Conservation (phyloP, 768 basidiomycete species). For the Tulasnella sp. region DNA sequence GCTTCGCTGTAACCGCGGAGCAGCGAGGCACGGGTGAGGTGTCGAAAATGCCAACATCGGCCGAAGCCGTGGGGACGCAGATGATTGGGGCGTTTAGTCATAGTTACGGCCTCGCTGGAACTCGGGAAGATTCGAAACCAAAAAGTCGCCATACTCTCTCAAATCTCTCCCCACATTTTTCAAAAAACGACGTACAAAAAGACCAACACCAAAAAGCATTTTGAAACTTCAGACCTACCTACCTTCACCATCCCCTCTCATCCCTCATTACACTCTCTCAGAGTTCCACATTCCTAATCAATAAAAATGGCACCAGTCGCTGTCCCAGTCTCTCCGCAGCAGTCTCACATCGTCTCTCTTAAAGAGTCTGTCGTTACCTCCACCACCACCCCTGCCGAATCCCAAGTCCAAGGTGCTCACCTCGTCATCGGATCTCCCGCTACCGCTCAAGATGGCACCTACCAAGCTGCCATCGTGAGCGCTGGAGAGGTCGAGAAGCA, state of each 20-base stretch:
- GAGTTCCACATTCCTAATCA: not conserved
- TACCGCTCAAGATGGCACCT: conserved; percentile 74
- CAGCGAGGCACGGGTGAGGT: not conserved
- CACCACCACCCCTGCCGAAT: not conserved
- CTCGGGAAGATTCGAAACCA: not conserved
- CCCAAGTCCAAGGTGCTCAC: not conserved
- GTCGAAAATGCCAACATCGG: not conserved
- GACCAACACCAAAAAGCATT: not conserved
- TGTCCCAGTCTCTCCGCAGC: not conserved
- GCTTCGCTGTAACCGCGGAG: too few relatives aligned
- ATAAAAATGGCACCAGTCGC: conserved; percentile 18
- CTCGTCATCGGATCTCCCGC: conserved; percentile 74
- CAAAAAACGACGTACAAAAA: conserved; percentile 10
- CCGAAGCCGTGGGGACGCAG: not conserved
- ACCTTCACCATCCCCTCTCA: not conserved
- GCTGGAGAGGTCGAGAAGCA: conserved; percentile 62
- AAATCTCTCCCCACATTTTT: conserved; percentile 5
- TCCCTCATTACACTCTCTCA: not conserved
- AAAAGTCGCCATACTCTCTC: not conserved
- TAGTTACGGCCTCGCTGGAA: not conserved
- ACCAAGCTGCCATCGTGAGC: conserved; percentile 62
- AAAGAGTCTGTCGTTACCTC: not conserved
- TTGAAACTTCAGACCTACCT: not conserved
- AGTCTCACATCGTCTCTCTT: not conserved
- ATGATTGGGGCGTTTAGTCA: not conserved